Conservation (phyloP, 306 rosid species). For the Citrullus mucosospermus region DNA sequence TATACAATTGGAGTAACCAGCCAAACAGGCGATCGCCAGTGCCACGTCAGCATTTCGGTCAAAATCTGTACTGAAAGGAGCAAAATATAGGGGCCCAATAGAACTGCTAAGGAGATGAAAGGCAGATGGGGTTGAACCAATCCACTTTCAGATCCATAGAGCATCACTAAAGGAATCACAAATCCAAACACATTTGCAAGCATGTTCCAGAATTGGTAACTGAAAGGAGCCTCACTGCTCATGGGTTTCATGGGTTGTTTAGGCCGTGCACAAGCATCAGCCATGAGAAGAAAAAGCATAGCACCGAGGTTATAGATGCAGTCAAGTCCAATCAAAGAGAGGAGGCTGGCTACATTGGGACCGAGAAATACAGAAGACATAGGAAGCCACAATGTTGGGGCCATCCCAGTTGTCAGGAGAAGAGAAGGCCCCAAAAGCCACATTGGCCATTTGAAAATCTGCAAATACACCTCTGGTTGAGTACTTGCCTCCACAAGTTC, state of each 20-base stretch:
- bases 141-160: conserved; percentile 55
- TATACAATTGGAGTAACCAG: conserved; percentile 77
- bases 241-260: conserved; percentile 29
- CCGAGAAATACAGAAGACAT: conserved; percentile 70
- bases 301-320: conserved; percentile 82
- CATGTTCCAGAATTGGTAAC: conserved; percentile 84
- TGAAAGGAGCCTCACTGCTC: conserved; percentile 71
- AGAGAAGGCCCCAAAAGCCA: conserved; percentile 84
- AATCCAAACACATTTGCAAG: conserved; percentile 61
- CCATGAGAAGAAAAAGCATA: conserved; percentile 91
- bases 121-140: conserved; percentile 57
- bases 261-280: conserved; percentile 65
- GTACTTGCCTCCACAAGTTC: conserved; percentile 16
- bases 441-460: conserved; percentile 76
- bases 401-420: conserved; percentile 73
- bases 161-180: conserved; percentile 36
- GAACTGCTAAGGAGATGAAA: conserved; percentile 46
- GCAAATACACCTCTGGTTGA: conserved; percentile 32
- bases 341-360: conserved; percentile 71
- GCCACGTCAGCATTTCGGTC: conserved; percentile 84
- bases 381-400: conserved; percentile 87
- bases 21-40: conserved; percentile 96
- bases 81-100: conserved; percentile 69
- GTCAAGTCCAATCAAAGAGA: conserved; percentile 82
- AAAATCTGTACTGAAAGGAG: conserved; percentile 65